Conservation (phyloP, 2,329 filamentous ascomycete species). For the Elsinoe arachidis region DNA sequence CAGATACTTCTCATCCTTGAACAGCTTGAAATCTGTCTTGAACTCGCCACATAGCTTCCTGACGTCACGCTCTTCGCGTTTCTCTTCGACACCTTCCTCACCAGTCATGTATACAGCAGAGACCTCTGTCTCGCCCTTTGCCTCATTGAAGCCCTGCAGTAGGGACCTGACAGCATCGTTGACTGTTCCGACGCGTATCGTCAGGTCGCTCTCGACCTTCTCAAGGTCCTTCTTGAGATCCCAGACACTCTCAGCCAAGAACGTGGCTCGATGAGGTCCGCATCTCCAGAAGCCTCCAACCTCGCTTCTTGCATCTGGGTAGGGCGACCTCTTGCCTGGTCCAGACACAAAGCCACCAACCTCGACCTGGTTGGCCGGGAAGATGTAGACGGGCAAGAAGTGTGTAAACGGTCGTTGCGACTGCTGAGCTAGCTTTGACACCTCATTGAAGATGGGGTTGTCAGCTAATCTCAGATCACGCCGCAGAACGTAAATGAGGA, state of each 20-base stretch:
- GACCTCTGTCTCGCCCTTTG: constrained; percentile 37
- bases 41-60: constrained; percentile 44
- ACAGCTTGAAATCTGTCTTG: constrained; percentile 54
- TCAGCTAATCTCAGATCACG: constrained; percentile 65
- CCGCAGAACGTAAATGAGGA: constrained; percentile 63
- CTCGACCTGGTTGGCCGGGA: constrained; percentile 63
- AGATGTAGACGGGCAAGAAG: constrained; percentile 61
- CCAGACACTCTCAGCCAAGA: constrained; percentile 64
- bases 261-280: constrained; percentile 62
- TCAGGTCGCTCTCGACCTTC: constrained; percentile 50
- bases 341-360: constrained; percentile 60
- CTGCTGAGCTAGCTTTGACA: constrained; percentile 41
- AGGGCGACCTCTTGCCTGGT: constrained; percentile 48
- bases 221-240: constrained; percentile 58
- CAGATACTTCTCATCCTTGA: constrained; percentile 69
- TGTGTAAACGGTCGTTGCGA: constrained; percentile 47
- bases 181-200: constrained; percentile 54
- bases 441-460: constrained; percentile 61
- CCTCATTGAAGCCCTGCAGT: constrained; percentile 38
- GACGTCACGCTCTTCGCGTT: constrained; percentile 52
- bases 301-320: constrained; percentile 58
- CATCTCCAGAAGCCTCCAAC: constrained; percentile 64
- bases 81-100: constrained; percentile 63
- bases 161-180: constrained; percentile 53
- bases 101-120: constrained; percentile 64